Base-by-base conservation (phyloP, 352 stramenopile species). In the Phytophthora tentaculata region DNA sequence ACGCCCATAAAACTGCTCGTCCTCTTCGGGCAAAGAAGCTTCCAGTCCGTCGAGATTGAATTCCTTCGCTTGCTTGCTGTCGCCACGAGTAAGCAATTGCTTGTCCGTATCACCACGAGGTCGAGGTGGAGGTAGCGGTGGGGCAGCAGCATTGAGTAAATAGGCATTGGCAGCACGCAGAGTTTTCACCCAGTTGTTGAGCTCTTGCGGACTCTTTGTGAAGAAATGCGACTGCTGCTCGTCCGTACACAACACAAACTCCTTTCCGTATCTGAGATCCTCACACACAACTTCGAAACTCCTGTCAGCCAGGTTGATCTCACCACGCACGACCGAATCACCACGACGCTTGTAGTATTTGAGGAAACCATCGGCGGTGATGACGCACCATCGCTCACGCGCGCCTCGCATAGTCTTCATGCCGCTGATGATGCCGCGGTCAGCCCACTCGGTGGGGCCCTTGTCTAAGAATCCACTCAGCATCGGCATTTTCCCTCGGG, bases 271-370 rank as follows among this genome's bases (percentile, higher is more conserved):
- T 64, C 82, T 73, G 22, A 88, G 76, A 56, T 94, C 88, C 61
- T 94, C 84, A 52, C 86, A 93, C 47, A 91, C 83, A 16, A 96
- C 81, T 64, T 96, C 88, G 57, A 96, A 86, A 54, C 80, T 93
- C 64, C 76, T 68, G 54, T 96, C 88, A 29, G 76, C 73, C 22
- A 96, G 67, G 41, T 94, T 84, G 54, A 96, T 95, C 56, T 96
- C 84, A 19, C 85, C 86, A 16, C 88, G 86, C 20, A 92, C 85
- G n/a, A 90, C 84, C 8, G 82, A 77, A 49, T 96, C 88, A 41
- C 87, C 87, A 65, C 88, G 88, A 7, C 88, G 86, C 70, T 96
- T 96, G 79, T 93, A 96, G 59, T 96, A 96, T 73, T 89, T 84
- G 61, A 96, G 76, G 37, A 77, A 80, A 13, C 88, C 88, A 43